These are phyloP conservation scores for Alopecurus myosuroides DNA, from an alignment of 176 grass and related monocot genomes.

Conservation along the genomic window DNA sequence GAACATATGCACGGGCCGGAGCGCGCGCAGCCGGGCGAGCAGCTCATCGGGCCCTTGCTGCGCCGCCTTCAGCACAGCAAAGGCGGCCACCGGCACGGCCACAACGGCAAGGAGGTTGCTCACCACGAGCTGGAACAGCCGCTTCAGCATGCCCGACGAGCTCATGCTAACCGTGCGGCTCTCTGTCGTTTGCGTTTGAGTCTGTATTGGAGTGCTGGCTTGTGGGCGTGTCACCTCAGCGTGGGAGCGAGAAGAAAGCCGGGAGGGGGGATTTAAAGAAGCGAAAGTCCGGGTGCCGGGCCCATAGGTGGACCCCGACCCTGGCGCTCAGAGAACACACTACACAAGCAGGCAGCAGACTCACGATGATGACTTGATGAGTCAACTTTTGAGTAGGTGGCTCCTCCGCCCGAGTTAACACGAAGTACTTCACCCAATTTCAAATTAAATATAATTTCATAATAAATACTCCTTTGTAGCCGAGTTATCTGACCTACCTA, in stretches of 20 bases:
- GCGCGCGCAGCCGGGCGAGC: not conserved
- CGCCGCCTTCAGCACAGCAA: slow-evolving; percentile 1
- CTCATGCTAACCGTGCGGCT: not conserved
- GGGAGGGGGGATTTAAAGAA: slow-evolving; percentile 32
- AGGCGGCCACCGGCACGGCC: slow-evolving; percentile 19
- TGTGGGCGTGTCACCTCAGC: not conserved
- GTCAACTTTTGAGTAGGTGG: not conserved
- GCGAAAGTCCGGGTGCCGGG: not conserved
- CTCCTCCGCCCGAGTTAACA: not conserved
- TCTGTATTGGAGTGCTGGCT: not conserved
- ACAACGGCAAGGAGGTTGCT: slow-evolving; percentile 47
- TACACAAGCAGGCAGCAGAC: not conserved
- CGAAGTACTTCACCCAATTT: not conserved
- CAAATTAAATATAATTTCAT: not conserved
- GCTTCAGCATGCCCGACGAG: slow-evolving; percentile 23
- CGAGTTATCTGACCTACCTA: too few relatives aligned
- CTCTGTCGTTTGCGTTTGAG: not conserved
- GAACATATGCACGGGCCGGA: slow-evolving; percentile 36
- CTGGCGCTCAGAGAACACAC: not conserved
- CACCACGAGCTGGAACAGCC: slow-evolving; percentile 40
- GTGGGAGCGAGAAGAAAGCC: not conserved
- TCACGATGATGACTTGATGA: not conserved
- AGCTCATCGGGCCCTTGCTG: slow-evolving; percentile 22
- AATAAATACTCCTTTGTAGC: too few relatives aligned
- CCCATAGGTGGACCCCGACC: not conserved